Evolutionary conservation across 179 eudicot species (phyloP), one percentile per base, ranked within the genome.

Genomic region (Dionaea muscipula): DNA sequence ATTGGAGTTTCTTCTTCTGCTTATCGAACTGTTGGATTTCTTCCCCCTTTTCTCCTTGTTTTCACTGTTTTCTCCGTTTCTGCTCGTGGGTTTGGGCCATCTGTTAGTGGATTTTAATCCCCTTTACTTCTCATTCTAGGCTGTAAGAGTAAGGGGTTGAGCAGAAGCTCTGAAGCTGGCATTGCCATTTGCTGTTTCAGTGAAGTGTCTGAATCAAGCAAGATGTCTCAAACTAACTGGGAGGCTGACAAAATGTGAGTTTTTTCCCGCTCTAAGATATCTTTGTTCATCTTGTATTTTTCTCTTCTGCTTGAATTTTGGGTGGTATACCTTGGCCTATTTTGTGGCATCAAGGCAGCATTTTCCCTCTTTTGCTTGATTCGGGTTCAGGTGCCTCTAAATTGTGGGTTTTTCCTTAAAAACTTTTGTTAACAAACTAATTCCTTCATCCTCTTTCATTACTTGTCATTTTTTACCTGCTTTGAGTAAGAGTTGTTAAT

Each of bases 161-260:
- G 35, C 35, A 0, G 0, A 31, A 4, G 25, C 16, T 59, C n/a
- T 23, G 36, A 51, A 60, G 65, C 61, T 47, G 40, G 15, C 63
- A 60, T 26, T 46, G 31, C n/a, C 11, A 35, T 31, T 20, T 28
- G 35, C 44, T 43, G 15, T 31, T 43, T 17, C 16, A 2, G 11
- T 49, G 33, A 12, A n/a, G n/a, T 21, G 36, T 56, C 62, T 9
- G 70, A 27, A 25, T 51, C 66, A 55, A 47, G 11, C 61, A 77
- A 67, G 24, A 86, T 86, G 95, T 76, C 95, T 63, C 95, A 86
- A 55, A 81, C 84, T 53, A 83, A 86, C 63, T 86, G 95, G 95
- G 95, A 86, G 73, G 95, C 93, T 64, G 93, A 83, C 62, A 83
- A 86, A 83, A 83, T 86, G 93, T 83, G 58, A 77, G 88, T 35